A percentile compares a stretch with the other conserved stretches of the same genome.
Evolutionary conservation across 805 yeast species (phyloP).

Genomic region (Ogataea degrootiae): DNA sequence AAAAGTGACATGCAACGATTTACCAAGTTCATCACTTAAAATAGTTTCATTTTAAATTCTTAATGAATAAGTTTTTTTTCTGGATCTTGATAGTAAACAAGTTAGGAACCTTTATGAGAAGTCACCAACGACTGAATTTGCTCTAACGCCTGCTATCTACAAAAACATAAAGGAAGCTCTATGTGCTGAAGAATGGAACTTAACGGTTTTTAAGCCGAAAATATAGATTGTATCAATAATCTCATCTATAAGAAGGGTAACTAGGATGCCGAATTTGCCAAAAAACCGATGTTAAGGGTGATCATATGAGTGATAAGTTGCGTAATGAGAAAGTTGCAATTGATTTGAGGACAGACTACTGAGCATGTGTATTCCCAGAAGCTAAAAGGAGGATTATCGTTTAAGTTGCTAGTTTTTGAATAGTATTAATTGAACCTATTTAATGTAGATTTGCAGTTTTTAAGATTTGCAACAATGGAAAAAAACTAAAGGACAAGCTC

Average conservation of each 20-base stretch:
- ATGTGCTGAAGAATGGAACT: constrained; percentile 8
- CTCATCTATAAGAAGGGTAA: neutral
- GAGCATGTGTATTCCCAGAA: no score
- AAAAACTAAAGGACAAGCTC: no score
- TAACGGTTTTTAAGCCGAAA: neutral
- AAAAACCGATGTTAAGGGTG: neutral
- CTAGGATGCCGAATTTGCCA: neutral
- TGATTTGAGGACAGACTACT: no score
- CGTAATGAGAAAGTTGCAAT: neutral
- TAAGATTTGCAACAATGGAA: no score
- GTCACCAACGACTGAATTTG: constrained; percentile 15
- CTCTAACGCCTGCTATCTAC: constrained; percentile 25
- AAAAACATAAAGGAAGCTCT: constrained; percentile 13
- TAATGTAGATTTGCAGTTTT: no score
- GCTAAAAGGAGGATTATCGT: no score
- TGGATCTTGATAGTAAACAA: constrained; percentile 8
- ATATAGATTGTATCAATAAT: neutral
- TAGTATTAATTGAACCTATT: no score
- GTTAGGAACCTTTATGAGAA: constrained; percentile 25
- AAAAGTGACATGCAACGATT: constrained; percentile 22
- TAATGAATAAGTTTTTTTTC: constrained; percentile 15
- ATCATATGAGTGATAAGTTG: neutral
- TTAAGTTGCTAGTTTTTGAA: no score
- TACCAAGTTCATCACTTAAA: constrained; percentile 48
- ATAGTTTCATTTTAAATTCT: constrained; percentile 40